phyloP scores from a whole-genome alignment of 345 rosid species.

The Arabidopsis suecica region DNA sequence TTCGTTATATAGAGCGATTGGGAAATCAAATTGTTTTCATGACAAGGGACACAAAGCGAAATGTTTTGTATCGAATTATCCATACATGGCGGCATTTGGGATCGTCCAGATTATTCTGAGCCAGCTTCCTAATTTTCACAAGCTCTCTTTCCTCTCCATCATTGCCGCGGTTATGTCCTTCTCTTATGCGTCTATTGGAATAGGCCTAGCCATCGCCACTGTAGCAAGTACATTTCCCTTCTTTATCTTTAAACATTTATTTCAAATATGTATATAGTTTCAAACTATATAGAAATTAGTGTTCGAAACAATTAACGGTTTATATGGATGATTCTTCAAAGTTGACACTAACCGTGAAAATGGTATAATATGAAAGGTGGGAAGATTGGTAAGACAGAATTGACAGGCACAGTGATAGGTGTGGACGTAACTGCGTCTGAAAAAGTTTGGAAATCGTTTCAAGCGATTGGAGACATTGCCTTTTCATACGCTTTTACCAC shows the following conservation, averaged over 20 bases:
- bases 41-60: conserved; percentile 56
- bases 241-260: not conserved
- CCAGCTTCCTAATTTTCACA: conserved; percentile 82
- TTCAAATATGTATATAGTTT: no score
- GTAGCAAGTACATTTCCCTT: conserved; percentile 40
- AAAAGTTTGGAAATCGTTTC: conserved; percentile 79
- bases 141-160: conserved; percentile 85
- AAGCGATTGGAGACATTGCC: conserved; percentile 84
- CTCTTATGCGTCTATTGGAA: conserved; percentile 75
- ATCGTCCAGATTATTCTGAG: conserved; percentile 66
- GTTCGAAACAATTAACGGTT: not conserved
- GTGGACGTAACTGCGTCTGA: conserved; percentile 69
- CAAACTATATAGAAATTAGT: not conserved
- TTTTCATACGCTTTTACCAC: conserved; percentile 84
- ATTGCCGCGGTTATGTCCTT: conserved; percentile 91
- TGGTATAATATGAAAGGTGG: conserved; percentile 44
- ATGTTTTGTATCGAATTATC: conserved; percentile 61
- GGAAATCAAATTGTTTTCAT: conserved; percentile 76
- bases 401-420: conserved; percentile 66
- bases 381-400: conserved; percentile 49
- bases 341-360: conserved; percentile 22
- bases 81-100: conserved; percentile 71
- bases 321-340: conserved; percentile 5
- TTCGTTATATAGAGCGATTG: conserved; percentile 62
- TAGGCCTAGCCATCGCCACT: conserved; percentile 73